These are phyloP conservation scores for Hypoxylon sp. DNA, from an alignment of 2,329 filamentous ascomycete species.

Conservation along the genomic window DNA sequence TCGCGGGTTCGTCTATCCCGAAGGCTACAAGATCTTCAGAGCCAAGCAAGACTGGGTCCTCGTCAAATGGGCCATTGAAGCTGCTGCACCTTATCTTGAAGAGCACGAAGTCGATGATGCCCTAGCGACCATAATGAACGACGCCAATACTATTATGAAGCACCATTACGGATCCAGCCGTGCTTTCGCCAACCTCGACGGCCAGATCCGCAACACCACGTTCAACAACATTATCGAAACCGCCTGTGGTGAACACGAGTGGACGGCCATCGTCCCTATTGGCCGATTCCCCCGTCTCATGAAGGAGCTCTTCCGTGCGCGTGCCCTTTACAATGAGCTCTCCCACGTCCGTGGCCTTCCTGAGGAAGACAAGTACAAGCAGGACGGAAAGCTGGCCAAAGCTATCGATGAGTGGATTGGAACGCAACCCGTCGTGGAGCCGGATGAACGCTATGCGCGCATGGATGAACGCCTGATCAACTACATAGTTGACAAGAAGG, in stretches of 20 bases:
- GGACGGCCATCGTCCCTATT: constrained; percentile 11
- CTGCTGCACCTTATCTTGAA: not conserved
- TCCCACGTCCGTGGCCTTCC: constrained; percentile 6
- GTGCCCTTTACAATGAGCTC: constrained; percentile 15
- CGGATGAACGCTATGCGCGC: not conserved
- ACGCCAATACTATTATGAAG: not conserved
- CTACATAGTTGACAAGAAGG: not conserved
- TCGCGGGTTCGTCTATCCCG: constrained; percentile 20
- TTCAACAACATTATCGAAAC: constrained; percentile 6
- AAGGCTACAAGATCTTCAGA: constrained; percentile 27
- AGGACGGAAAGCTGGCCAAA: constrained; percentile 14
- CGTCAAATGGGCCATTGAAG: constrained; percentile 25
- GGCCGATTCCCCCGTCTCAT: constrained; percentile 24
- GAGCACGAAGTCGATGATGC: constrained; percentile 10
- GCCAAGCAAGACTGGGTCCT: not conserved
- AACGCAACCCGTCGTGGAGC: constrained; percentile 1
- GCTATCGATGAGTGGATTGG: constrained; percentile 26
- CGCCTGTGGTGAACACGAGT: not conserved
- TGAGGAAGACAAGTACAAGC: constrained; percentile 3
- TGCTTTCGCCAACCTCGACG: not conserved
- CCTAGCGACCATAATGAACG: constrained; percentile 19
- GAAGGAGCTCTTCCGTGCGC: constrained; percentile 15
- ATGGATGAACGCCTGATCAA: not conserved
- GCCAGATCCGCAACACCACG: not conserved
- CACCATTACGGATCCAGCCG: not conserved